Percentiles rank a stretch among this genome's conserved stretches.
Evolutionary conservation across 139 green algal genomes (phyloP).

Genomic region (Haematococcus lacustris): DNA sequence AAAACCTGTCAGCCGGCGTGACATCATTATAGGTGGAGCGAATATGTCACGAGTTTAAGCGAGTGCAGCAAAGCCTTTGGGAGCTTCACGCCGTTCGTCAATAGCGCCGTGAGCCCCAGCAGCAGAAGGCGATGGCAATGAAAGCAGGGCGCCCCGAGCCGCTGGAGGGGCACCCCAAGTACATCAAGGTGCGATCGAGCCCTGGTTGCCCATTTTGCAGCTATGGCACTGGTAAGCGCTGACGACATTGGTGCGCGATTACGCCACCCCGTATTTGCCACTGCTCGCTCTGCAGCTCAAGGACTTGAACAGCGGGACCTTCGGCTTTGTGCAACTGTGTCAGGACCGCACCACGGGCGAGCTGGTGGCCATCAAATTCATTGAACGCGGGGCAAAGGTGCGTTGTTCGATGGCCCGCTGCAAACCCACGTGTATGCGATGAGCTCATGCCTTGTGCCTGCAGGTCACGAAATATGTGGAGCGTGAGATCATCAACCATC

Average conservation of each 20-base stretch:
- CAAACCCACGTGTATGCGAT: not conserved
- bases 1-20: too few species aligned
- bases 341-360: slow-evolving; percentile 62
- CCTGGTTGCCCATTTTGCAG: not conserved
- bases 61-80: too few species aligned
- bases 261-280: not conserved
- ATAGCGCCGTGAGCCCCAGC: too few species aligned
- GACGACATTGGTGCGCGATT: not conserved
- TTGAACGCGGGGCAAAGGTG: slow-evolving; percentile 50
- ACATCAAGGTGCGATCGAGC: slow-evolving; percentile 37
- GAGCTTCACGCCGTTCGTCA: too few species aligned
- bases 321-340: slow-evolving; percentile 85
- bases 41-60: too few species aligned
- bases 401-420: not conserved
- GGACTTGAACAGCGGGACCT: slow-evolving; percentile 73
- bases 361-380: slow-evolving; percentile 61
- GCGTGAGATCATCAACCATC: slow-evolving; percentile 95
- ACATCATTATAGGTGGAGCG: too few species aligned
- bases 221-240: not conserved
- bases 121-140: too few species aligned
- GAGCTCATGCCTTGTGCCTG: not conserved
- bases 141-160: slow-evolving; percentile 26
- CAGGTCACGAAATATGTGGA: slow-evolving; percentile 95
- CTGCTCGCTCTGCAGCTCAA: slow-evolving; percentile 19
- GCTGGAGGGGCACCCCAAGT: slow-evolving; percentile 36